These are phyloP conservation scores for Populus nigra DNA, from an alignment of 345 rosid genomes.

Conservation along the genomic window DNA sequence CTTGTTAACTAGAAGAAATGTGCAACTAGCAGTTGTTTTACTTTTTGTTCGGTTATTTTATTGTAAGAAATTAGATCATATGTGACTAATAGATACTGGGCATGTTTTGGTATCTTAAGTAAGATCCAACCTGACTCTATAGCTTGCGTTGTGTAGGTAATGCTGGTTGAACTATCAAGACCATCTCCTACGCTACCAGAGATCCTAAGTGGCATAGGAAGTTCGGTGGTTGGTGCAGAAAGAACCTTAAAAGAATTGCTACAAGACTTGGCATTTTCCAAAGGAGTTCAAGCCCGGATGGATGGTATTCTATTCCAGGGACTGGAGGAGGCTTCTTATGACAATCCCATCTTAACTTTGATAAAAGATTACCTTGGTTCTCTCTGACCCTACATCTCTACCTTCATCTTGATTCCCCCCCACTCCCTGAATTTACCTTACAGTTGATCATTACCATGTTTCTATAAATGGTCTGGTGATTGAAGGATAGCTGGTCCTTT, in stretches of 20 bases:
- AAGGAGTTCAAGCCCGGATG: conserved; percentile 87
- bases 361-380: conserved; percentile 74
- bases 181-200: conserved; percentile 73
- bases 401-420: too few species aligned
- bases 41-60: too few species aligned
- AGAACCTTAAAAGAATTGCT: conserved; percentile 54
- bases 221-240: conserved; percentile 68
- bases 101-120: neutral
- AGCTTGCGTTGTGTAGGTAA: conserved; percentile 49
- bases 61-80: too few species aligned
- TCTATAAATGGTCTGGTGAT: neutral
- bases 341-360: conserved; percentile 52
- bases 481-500: neutral
- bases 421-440: too few species aligned
- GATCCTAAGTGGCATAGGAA: conserved; percentile 66
- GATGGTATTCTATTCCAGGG: conserved; percentile 80
- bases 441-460: neutral
- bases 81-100: too few species aligned
- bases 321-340: conserved; percentile 50
- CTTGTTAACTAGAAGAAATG: too few species aligned
- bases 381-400: conserved; percentile 31
- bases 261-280: conserved; percentile 49
- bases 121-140: neutral
- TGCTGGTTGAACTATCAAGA: conserved; percentile 74
- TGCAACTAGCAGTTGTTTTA: too few species aligned